These are phyloP conservation scores for Puccinia triticina DNA, from an alignment of 1,284 basidiomycete species.

Conservation along the genomic window DNA sequence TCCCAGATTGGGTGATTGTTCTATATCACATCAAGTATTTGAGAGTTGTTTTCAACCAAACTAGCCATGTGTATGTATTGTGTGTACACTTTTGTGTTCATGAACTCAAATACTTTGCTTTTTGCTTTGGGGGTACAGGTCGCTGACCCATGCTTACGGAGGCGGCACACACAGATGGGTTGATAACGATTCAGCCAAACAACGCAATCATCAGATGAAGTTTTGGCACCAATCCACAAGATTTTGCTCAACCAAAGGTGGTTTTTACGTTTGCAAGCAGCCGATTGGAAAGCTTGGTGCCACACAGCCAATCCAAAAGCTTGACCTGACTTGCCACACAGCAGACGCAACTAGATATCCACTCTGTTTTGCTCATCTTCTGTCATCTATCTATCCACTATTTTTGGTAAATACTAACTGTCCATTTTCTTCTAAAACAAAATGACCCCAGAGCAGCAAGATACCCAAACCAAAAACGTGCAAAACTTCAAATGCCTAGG, in stretches of 20 bases:
- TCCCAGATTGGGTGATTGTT: not conserved
- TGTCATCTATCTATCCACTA: not conserved
- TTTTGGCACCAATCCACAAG: not conserved
- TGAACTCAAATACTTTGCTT: not conserved
- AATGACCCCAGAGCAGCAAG: not conserved
- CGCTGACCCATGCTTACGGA: too few species aligned
- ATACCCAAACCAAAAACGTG: not conserved
- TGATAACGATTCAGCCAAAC: not conserved
- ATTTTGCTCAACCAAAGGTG: too few species aligned
- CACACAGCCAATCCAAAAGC: too few species aligned
- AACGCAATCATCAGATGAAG: not conserved
- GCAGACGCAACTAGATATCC: not conserved
- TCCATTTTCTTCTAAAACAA: not conserved
- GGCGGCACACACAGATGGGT: too few species aligned
- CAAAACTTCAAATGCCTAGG: slow-evolving; percentile 3
- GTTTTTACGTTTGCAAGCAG: too few species aligned
- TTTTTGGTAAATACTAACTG: not conserved
- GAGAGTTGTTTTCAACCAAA: not conserved
- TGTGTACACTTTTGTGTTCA: not conserved
- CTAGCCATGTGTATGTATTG: not conserved
- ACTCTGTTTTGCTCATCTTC: not conserved
- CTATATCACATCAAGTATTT: not conserved
- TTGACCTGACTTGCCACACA: too few species aligned
- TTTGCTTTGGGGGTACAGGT: not conserved
- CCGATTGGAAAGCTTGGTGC: too few species aligned